Evolutionary conservation across 306 rosid genomes (phyloP), one percentile per base, ranked within the genome.

Genomic region (Elaeagnus macrophylla): DNA sequence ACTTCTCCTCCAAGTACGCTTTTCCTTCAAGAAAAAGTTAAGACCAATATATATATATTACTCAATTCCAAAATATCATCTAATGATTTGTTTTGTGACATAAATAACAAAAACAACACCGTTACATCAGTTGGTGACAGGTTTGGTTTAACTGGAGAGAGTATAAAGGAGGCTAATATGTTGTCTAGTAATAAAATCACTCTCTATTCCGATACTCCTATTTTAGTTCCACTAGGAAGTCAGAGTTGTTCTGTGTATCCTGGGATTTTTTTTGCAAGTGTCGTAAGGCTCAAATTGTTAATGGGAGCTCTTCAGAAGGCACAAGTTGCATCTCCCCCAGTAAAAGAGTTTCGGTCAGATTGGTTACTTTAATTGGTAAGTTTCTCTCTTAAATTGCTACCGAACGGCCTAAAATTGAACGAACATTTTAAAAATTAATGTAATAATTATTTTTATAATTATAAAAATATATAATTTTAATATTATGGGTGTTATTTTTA

Each of bases 161-260:
- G 72, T 53, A 41, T 74, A 60, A 7, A 16, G 11, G 77, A 54
- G 66, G 77, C 79, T 25, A 78, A 73, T 70, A 46, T 38, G 64
- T 48, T 78, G 57, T 39, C 56, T 7, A 19, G 13, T 12, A 51
- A 43, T 17, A 39, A 37, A n/a, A n/a, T n/a, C n/a, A 18, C 0
- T 8, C 64, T 72, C 65, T 20, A 1, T 3, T 19, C 56, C 17
- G 39, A 7, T 39, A 50, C 79, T 6, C 73, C 79, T 45, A n/a
- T 77, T 35, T 36, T 77, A 36, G 76, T 77, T 62, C 83, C 83
- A 41, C 56, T 77, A 8, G 20, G 39, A 54, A 66, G 72, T 45
- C 51, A 62, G 68, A 69, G 41, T 14, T 71, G 81, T 48, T 67
- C 54, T 43, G 54, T 56, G 47, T 57, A 72, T 35, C 67, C 75